phyloP scores from a whole-genome alignment of 2,329 filamentous ascomycete species.

The Alternaria ventricosa region DNA sequence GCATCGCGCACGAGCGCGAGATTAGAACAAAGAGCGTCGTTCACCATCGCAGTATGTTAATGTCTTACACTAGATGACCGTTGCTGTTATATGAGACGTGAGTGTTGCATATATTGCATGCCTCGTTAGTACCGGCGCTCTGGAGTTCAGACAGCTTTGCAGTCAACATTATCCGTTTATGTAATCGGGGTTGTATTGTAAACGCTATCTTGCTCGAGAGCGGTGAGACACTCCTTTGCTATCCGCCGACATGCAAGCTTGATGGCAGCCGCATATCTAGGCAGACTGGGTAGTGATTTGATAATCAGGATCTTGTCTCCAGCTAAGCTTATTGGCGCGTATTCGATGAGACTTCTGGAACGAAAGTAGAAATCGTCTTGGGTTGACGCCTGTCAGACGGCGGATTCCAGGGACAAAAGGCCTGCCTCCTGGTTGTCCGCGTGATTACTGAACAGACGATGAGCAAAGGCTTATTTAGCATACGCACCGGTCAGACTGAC shows the following conservation, averaged over 20 bases:
- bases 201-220: background rate
- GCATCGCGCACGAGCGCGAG: too few relatives aligned
- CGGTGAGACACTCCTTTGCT: background rate
- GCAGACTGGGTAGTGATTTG: background rate
- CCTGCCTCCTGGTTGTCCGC: background rate
- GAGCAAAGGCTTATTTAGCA: background rate
- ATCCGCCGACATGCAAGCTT: background rate
- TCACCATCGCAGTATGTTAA: background rate
- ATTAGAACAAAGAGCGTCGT: background rate
- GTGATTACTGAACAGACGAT: background rate
- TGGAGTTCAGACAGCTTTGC: background rate
- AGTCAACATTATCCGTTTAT: background rate
- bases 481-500: background rate
- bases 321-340: background rate
- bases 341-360: background rate
- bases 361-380: background rate
- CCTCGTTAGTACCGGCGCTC: background rate
- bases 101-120: background rate
- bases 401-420: background rate
- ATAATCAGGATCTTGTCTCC: background rate
- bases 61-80: too few relatives aligned
- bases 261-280: background rate
- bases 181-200: background rate
- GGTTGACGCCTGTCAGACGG: background rate
- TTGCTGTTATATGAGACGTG: too few relatives aligned